Evolutionary conservation across 2,329 filamentous ascomycete genomes (phyloP).

Genomic region (Penicillium occitanis): DNA sequence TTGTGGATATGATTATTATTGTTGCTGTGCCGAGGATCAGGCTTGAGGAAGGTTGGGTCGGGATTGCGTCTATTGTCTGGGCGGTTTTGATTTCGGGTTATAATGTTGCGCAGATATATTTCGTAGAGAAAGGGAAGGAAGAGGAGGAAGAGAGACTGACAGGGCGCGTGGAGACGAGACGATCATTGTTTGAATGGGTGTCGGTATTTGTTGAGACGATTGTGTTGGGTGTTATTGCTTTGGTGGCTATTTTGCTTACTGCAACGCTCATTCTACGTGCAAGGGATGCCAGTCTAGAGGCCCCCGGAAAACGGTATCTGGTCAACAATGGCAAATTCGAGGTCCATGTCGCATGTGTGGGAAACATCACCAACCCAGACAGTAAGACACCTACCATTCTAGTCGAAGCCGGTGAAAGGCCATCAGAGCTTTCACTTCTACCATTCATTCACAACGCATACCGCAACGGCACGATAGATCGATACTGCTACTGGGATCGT

Average conservation of each 20-base stretch:
- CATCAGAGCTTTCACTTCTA: constrained; percentile 76
- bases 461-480: constrained; percentile 74
- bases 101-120: constrained; percentile 74
- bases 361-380: constrained; percentile 62
- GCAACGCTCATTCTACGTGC: constrained; percentile 76
- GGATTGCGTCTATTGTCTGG: constrained; percentile 83
- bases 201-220: constrained; percentile 74
- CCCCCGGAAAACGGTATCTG: constrained; percentile 72
- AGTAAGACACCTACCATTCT: constrained; percentile 70
- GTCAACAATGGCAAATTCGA: constrained; percentile 84
- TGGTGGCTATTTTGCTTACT: constrained; percentile 72
- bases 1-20: constrained; percentile 77
- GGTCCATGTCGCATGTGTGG: constrained; percentile 81
- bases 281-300: constrained; percentile 70
- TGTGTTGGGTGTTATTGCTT: constrained; percentile 65
- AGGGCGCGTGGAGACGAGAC: constrained; percentile 79
- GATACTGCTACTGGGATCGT: constrained; percentile 95
- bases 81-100: constrained; percentile 75
- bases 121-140: constrained; percentile 85
- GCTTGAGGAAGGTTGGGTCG: constrained; percentile 85
- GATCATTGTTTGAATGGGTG: constrained; percentile 79
- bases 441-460: constrained; percentile 74
- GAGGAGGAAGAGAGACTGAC: constrained; percentile 93
- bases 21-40: constrained; percentile 71
- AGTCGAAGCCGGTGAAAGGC: constrained; percentile 77